Evolutionary conservation across 2,329 filamentous ascomycete species (phyloP), one percentile per base, ranked within the genome.

Genomic region (Thelonectria olida): DNA sequence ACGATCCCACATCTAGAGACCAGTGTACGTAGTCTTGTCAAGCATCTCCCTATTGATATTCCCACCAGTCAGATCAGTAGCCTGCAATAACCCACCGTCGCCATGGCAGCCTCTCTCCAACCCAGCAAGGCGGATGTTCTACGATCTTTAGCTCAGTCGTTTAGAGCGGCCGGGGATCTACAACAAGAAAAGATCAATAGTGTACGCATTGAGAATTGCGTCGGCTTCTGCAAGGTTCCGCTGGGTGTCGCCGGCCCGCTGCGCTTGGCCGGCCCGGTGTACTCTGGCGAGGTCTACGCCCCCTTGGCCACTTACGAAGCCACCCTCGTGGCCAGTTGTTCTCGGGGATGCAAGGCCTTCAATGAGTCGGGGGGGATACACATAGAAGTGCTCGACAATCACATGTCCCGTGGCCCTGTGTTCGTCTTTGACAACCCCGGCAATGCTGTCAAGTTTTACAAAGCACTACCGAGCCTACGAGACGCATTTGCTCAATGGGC

Each of bases 291-390:
- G 12, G 7, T 62, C 12, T 48, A 51, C 31, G 44, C 59, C 9
- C 59, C 54, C 2, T 20, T 62, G 3, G 60, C 36, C 2, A 58
- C 45, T 9, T 50, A 54, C 20, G 44, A 62, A 27, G 27, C 48
- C 3, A 62, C 54, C 15, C 54, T 62, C 6, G 54, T 58, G 9
- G 54, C 54, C 7, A 62, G 49, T 19, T 62, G 49, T 34, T 55
- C 54, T 27, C 42, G 38, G 9, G 50, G 60, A 7, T 58, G 44
- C 13, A 62, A 62, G 27, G 60, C 44, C 2, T 62, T 62, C 10
- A 36, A 49, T 22, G n/a, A 34, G 4, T 61, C 52, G 6, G 60
- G 50, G 7, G 60, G 60, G 2, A 17, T 58, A 3, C 60, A 36
- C 3, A 44, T 62, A 23, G 50, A 51, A n/a, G 20, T 25, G 5